phyloP scores from a whole-genome alignment of 2,329 filamentous ascomycete species.

The Cercospora brassicicola region DNA sequence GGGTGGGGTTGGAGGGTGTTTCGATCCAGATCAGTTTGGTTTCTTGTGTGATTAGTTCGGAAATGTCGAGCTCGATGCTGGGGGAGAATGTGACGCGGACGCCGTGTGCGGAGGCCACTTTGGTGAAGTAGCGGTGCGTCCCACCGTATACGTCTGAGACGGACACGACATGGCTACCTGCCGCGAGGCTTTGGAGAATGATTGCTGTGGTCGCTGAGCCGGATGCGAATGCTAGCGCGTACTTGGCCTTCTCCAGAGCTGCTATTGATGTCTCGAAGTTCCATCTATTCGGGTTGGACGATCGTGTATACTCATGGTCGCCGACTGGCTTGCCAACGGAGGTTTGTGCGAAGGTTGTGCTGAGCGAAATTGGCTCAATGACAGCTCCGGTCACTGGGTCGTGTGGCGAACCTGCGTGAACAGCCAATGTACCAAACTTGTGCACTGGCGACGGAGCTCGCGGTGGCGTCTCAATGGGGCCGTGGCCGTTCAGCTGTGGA shows the following conservation, averaged over 20 bases:
- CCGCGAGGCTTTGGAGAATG: slow-evolving; percentile 87
- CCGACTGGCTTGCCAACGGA: slow-evolving; percentile 85
- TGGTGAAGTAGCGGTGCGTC: slow-evolving; percentile 97
- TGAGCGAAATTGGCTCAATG: slow-evolving; percentile 93
- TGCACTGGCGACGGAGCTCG: slow-evolving; percentile 71
- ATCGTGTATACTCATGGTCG: slow-evolving; percentile 88
- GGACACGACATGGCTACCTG: slow-evolving; percentile 90
- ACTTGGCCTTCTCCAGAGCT: slow-evolving; percentile 85
- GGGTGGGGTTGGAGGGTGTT: slow-evolving; percentile 88
- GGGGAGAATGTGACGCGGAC: slow-evolving; percentile 93
- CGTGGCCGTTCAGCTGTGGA: slow-evolving; percentile 25
- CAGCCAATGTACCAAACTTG: slow-evolving; percentile 87
- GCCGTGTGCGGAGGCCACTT: slow-evolving; percentile 91
- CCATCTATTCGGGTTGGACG: slow-evolving; percentile 88
- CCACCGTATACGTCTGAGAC: slow-evolving; percentile 98
- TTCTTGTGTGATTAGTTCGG: slow-evolving; percentile 77
- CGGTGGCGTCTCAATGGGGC: slow-evolving; percentile 69
- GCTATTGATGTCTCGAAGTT: slow-evolving; percentile 93
- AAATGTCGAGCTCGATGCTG: slow-evolving; percentile 84
- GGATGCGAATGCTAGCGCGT: slow-evolving; percentile 91
- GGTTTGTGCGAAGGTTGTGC: slow-evolving; percentile 92
- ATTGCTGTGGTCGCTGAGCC: slow-evolving; percentile 91
- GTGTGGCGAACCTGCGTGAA: slow-evolving; percentile 88
- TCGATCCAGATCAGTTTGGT: slow-evolving; percentile 98
- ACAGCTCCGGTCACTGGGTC: slow-evolving; percentile 92